Evolutionary conservation across 306 rosid species (phyloP).

Genomic region (Cyamopsis tetragonoloba): DNA sequence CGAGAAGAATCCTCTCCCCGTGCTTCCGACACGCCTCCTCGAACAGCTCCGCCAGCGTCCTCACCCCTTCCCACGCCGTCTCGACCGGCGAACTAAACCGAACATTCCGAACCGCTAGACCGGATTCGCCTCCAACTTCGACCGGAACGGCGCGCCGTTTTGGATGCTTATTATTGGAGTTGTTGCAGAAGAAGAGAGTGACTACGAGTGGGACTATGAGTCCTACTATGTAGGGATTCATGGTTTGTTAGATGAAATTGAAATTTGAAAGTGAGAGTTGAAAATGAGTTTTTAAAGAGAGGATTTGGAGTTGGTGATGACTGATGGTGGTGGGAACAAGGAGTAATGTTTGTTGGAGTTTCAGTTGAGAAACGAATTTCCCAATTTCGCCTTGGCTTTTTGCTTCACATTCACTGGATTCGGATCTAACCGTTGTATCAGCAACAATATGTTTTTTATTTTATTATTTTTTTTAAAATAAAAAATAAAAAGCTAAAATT

Average conservation of each 20-base stretch:
- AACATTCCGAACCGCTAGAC: conserved; percentile 53
- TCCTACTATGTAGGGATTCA: conserved; percentile 70
- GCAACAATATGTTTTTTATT: no score
- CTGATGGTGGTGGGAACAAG: conserved; percentile 32
- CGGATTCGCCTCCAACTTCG: conserved; percentile 54
- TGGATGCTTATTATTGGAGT: conserved; percentile 24
- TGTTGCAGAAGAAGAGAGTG: conserved; percentile 53
- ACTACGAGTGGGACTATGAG: conserved; percentile 61
- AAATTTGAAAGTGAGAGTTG: not conserved
- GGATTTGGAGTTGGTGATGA: conserved; percentile 6
- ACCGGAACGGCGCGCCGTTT: conserved; percentile 59
- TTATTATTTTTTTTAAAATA: not conserved
- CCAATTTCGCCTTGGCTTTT: not conserved
- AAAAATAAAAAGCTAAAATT: no score
- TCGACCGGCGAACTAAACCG: conserved; percentile 47
- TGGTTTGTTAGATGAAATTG: not conserved
- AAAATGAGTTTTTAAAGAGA: not conserved
- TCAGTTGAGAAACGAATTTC: conserved; percentile 26
- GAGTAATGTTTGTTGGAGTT: conserved; percentile 22
- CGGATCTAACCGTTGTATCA: not conserved
- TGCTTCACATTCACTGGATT: not conserved
- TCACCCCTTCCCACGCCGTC: conserved; percentile 74
- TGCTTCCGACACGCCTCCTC: conserved; percentile 58
- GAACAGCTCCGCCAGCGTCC: conserved; percentile 79
- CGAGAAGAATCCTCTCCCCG: conserved; percentile 48